Conservation (phyloP, 2,329 filamentous ascomycete species). For the Emericellopsis atlantica region DNA sequence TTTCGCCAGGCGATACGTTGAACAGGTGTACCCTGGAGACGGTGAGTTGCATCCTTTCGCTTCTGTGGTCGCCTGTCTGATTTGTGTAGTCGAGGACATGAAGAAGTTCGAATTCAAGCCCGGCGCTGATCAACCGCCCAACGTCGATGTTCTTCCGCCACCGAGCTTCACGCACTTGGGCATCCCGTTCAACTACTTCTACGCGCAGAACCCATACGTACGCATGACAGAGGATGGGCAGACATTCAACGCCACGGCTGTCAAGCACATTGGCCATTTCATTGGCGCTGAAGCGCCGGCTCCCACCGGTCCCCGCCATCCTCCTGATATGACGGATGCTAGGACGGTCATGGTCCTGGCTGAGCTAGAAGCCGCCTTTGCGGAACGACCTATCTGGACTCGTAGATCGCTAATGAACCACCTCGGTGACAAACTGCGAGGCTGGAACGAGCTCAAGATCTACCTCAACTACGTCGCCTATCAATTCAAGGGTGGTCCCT, state of each 20-base stretch:
- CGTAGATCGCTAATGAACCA: slow-evolving; percentile 69
- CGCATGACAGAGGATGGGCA: slow-evolving; percentile 44
- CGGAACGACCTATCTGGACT: slow-evolving; percentile 74
- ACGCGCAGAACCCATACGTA: slow-evolving; percentile 75
- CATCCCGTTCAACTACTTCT: slow-evolving; percentile 67
- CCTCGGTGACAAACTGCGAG: slow-evolving; percentile 37
- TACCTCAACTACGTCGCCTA: slow-evolving; percentile 79
- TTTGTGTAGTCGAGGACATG: slow-evolving; percentile 30
- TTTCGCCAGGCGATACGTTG: slow-evolving; percentile 59
- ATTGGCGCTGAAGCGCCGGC: slow-evolving; percentile 49
- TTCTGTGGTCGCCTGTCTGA: background rate
- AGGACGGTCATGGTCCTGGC: slow-evolving; percentile 52
- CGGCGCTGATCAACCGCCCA: slow-evolving; percentile 41
- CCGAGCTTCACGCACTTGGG: slow-evolving; percentile 65
- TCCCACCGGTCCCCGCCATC: slow-evolving; percentile 45
- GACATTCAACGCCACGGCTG: slow-evolving; percentile 45
- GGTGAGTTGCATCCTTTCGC: slow-evolving; percentile 30
- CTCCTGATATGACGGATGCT: slow-evolving; percentile 45
- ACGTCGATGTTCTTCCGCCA: slow-evolving; percentile 65
- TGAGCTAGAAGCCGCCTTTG: slow-evolving; percentile 52
- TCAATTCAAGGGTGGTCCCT: slow-evolving; percentile 85
- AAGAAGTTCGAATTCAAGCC: slow-evolving; percentile 55
- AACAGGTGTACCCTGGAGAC: slow-evolving; percentile 59
- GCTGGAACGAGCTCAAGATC: slow-evolving; percentile 52
- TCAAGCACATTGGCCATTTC: slow-evolving; percentile 47